Evolutionary conservation across 129 eudicot species (phyloP).

Genomic region (Silybum marianum): DNA sequence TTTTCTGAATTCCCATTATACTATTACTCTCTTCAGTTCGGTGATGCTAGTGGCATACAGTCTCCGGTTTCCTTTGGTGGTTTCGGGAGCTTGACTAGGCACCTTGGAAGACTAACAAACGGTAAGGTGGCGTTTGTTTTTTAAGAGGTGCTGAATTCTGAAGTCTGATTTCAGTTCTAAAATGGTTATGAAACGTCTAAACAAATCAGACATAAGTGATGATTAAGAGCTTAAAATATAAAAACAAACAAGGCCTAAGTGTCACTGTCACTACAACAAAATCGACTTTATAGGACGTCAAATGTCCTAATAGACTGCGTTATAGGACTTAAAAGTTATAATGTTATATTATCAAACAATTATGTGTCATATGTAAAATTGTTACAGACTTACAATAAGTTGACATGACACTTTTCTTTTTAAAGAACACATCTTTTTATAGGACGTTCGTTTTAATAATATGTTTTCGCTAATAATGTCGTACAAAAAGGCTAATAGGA

Average conservation of each 20-base stretch:
- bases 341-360: neutral
- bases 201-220: too few relatives aligned
- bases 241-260: too few relatives aligned
- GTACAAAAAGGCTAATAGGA: neutral
- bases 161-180: too few relatives aligned
- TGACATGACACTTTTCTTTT: neutral
- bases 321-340: neutral
- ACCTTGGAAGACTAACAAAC: conserved; percentile 79
- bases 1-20: neutral
- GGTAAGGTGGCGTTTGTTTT: too few relatives aligned
- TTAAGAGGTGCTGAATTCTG: too few relatives aligned
- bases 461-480: neutral
- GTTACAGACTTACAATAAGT: neutral
- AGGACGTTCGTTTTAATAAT: neutral
- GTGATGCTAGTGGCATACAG: conserved; percentile 99
- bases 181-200: too few relatives aligned
- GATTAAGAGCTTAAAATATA: too few relatives aligned
- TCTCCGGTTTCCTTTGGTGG: conserved; percentile 99
- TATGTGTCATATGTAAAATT: neutral
- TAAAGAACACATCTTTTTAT: neutral
- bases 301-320: neutral
- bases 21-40: conserved; percentile 61
- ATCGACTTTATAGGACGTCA: neutral
- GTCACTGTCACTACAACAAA: neutral
- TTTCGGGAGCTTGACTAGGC: conserved; percentile 98